These are phyloP conservation scores for Termitomyces sp. DNA, from an alignment of 768 basidiomycete species.

Conservation along the genomic window DNA sequence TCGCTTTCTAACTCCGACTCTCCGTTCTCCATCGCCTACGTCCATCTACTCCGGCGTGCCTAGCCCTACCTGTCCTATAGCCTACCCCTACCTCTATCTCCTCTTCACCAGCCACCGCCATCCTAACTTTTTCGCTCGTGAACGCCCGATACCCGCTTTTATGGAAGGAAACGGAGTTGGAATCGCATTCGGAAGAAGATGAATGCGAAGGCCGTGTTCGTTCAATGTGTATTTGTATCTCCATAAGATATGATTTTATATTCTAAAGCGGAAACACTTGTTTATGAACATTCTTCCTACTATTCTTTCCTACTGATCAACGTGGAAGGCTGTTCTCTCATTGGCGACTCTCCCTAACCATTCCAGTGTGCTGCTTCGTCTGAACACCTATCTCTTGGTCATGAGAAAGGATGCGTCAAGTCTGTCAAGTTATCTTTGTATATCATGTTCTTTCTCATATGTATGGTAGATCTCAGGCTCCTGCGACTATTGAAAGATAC, in stretches of 20 bases:
- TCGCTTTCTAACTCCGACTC: not conserved
- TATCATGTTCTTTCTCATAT: not conserved
- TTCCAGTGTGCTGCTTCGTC: too few species aligned
- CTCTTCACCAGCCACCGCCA: not conserved
- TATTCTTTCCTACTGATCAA: too few species aligned
- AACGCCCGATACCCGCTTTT: not conserved
- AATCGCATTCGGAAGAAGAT: not conserved
- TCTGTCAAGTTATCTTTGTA: too few species aligned
- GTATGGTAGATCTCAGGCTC: not conserved
- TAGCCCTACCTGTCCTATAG: not conserved
- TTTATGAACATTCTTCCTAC: not conserved
- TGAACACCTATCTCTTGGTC: too few species aligned
- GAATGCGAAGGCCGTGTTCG: not conserved
- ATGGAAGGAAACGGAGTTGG: not conserved
- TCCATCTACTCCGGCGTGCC: not conserved
- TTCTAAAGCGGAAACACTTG: too few species aligned
- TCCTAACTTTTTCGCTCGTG: not conserved
- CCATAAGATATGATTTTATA: not conserved
- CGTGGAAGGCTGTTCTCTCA: too few species aligned
- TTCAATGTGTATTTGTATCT: not conserved
- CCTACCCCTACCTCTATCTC: not conserved
- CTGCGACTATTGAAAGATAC: not conserved
- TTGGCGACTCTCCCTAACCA: too few species aligned
- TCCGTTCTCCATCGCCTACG: not conserved
- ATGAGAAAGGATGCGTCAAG: too few species aligned